Base-by-base conservation (phyloP, 371 early-diverging fungal species). In the Syncephalastrum contaminatum region DNA sequence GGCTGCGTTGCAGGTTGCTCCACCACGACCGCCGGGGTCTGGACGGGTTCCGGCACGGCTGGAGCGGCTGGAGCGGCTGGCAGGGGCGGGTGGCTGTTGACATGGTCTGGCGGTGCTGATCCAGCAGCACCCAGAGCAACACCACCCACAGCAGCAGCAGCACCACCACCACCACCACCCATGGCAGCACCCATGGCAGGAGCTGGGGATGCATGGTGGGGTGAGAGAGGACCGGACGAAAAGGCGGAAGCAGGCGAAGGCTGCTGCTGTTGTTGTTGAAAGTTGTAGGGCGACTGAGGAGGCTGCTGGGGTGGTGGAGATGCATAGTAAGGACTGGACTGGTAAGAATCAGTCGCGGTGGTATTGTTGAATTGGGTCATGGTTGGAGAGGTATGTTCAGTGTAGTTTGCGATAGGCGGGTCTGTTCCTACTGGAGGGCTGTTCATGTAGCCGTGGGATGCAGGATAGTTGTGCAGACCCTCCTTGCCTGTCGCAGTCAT, bases 221-320 rank as follows among this genome's bases (percentile, higher is more conserved):
- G 36, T 8, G 36, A 10, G 2, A 8, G 36, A 30, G 36, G 36
- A 12, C 36, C 36, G 36, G 36, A 30, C 5, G 36, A 30, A 8
- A 30, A 30, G 10, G 36, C 36, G 7, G 21, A 7, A 25, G 12
- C 53, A 53, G 21, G 44, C 13, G 39, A 21, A 13, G 13, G 16
- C n/a, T 56, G 41, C 3, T 56, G 48, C 4, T 56, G 30, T 15
- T 25, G 51, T 21, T 43, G 46, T 21, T 53, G 51, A 41, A 27
- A 24, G 53, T 16, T 16, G 41, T 46, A 53, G 13, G 21, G 39
- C 15, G 46, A 36, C 45, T 16, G 19, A 44, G 19, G 52, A 16
- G 30, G 49, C 25, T 45, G 49, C 25, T 49, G 44, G 36, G 15
- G 45, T 25, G 39, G 45, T 44, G 40, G 62, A 21, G 20, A 48